A percentile compares a stretch with the other conserved stretches of the same genome.
Evolutionary conservation across 495 filamentous ascomycete genomes (phyloP).

Genomic region (Tuber borchii): DNA sequence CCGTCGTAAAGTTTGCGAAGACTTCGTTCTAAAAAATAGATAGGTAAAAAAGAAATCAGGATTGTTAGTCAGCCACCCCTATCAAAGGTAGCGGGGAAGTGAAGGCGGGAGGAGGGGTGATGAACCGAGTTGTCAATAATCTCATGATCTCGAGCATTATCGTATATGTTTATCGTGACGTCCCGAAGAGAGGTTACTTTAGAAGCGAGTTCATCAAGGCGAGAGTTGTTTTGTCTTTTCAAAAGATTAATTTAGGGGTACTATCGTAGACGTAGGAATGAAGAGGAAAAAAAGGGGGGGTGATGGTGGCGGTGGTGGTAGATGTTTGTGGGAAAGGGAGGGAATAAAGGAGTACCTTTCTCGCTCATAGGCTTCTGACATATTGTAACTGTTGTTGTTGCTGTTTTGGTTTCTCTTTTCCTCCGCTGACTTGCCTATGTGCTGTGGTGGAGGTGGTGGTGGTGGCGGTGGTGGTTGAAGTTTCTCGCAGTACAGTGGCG

Average conservation of each 20-base stretch:
- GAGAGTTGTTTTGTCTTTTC: slow-evolving; percentile 77
- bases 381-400: slow-evolving; percentile 43
- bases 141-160: slow-evolving; percentile 78
- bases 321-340: not conserved
- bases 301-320: not conserved
- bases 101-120: not conserved
- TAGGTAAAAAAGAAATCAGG: not conserved
- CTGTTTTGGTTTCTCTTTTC: not conserved
- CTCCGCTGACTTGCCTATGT: too few relatives aligned
- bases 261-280: not conserved
- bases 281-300: not conserved
- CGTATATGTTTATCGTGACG: slow-evolving; percentile 98
- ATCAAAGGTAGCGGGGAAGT: not conserved
- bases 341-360: slow-evolving; percentile 49
- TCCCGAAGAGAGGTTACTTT: slow-evolving; percentile 88
- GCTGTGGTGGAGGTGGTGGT: not conserved
- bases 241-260: not conserved
- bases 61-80: not conserved
- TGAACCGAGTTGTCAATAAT: slow-evolving; percentile 79
- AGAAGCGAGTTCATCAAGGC: slow-evolving; percentile 77
- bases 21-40: slow-evolving; percentile 21
- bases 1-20: slow-evolving; percentile 44
- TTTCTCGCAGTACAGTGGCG: too few relatives aligned
- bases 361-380: slow-evolving; percentile 94
- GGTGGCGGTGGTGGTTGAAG: not conserved